Evolutionary conservation across 306 rosid species (phyloP), one percentile per base, ranked within the genome.

Genomic region (Malus sylvestris): DNA sequence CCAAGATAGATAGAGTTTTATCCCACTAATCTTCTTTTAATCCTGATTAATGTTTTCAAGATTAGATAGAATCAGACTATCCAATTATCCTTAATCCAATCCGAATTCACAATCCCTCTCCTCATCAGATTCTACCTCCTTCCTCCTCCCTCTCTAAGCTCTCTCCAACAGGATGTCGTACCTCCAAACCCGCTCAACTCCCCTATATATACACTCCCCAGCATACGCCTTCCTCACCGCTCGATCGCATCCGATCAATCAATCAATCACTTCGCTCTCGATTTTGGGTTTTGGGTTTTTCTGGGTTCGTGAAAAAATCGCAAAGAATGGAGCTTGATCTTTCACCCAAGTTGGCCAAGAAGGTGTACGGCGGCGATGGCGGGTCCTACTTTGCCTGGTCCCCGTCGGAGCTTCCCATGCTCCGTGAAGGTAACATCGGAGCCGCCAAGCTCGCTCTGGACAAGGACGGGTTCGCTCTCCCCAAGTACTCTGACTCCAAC

Each of bases 381-480:
- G 98, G 98, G 1, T 81, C 94, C 0, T 90, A 90, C 73, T 75
- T 79, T 40, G 76, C 90, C 0, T 93, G 98, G 98, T 82, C 88
- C 25, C 94, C 98, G 0, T 80, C 88, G 6, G 91, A 93, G 63
- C 96, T 93, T 68, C 94, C 93, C 57, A 90, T 93, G 96, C 85
- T 93, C 1, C 78, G 77, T 6, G 32, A 89, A 68, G 98, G 93
- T 0, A 93, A 93, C 84, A 90, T 93, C 55, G 98, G 91, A 14
- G 98, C 98, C 1, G 65, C 88, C 3, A 90, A 93, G 80, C 87
- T 93, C 13, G 89, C 89, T 67, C 91, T 90, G 1, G 84, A 85
- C 77, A 89, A 86, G 84, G 83, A 93, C 13, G 98, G 94, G 10
- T 87, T 93, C 46, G 91, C 96, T 12, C 84, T 89, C 61, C 96